Conservation (phyloP, 164 flowering plant genomes). For the Akebia trifoliata region DNA sequence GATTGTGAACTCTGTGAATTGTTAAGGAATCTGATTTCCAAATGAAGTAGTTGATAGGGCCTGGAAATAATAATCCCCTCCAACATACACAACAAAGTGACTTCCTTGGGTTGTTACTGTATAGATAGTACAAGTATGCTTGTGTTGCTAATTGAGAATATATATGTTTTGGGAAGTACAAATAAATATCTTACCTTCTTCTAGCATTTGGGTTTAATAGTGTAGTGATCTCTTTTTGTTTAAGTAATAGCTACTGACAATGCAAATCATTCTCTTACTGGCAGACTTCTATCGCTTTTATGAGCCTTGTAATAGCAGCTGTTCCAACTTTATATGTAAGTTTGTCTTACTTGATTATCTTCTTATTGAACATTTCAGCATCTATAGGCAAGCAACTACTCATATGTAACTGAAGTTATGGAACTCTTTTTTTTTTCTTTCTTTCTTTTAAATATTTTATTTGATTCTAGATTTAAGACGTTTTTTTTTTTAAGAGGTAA, state of each 20-base stretch:
- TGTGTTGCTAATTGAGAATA: no score
- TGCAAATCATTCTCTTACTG: slow-evolving; percentile 12
- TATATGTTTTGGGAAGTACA: not conserved
- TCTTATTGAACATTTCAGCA: not conserved
- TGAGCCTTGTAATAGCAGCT: slow-evolving; percentile 64
- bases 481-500: no score
- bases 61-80: not conserved
- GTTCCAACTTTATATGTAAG: slow-evolving; percentile 77
- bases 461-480: no score
- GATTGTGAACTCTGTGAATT: not conserved
- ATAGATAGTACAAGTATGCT: not conserved
- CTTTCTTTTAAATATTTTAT: no score
- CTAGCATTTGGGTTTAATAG: not conserved
- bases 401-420: no score
- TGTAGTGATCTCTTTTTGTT: not conserved
- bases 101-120: not conserved
- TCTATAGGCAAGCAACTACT: no score
- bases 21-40: not conserved
- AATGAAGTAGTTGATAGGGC: not conserved
- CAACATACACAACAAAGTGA: no score
- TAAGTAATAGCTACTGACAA: slow-evolving; percentile 1
- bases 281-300: slow-evolving; percentile 78
- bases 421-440: no score
- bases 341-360: slow-evolving; percentile 7
- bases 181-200: not conserved